Evolutionary conservation across 495 filamentous ascomycete genomes (phyloP), one percentile per base, ranked within the genome.

Genomic region (Hyaloscypha variabilis): DNA sequence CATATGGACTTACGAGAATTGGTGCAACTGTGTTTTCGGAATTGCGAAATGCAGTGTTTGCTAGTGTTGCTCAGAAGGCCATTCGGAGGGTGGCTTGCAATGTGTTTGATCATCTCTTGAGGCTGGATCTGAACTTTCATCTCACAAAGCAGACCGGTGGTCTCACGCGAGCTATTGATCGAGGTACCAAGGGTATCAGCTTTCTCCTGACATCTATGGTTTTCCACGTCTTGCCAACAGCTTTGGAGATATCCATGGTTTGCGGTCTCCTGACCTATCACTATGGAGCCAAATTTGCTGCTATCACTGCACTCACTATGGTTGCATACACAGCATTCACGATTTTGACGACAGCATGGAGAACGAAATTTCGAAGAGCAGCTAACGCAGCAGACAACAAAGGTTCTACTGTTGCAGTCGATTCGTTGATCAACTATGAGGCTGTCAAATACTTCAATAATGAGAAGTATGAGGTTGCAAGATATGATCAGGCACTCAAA

Each of bases 371-470:
- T 77, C 84, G 95, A 31, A 91, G 93, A 64, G 90, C 92, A 74
- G 92, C 94, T 28, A 99, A 99, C 76, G 93, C 92, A 10, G 95
- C 96, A 1, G 95, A 99, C 72, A 99, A 98, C 75, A 90, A 89
- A 69, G 96, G 91, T 13, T 94, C 94, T 11, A 98, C 94, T 0
- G 92, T 97, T 31, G 95, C 94, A 1, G 94, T 98, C 2, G 95
- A 99, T 77, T 94, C 93, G 2, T 80, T 99, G 34, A 96, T 99
- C 79, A 98, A 98, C 77, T 98, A 97, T 72, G 95, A 99, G 75
- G 96, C 95, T 19, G 95, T 99, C 68, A 98, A 98, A 79, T 97
- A 98, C 80, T 99, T 99, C 83, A 99, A 98, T 77, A 98, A 98
- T 74, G 95, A 99, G 74, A 90, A 90, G 70, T 97, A 92, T 68